Conservation (phyloP, 495 filamentous ascomycete genomes). For the Aspergillus kassunensis region DNA sequence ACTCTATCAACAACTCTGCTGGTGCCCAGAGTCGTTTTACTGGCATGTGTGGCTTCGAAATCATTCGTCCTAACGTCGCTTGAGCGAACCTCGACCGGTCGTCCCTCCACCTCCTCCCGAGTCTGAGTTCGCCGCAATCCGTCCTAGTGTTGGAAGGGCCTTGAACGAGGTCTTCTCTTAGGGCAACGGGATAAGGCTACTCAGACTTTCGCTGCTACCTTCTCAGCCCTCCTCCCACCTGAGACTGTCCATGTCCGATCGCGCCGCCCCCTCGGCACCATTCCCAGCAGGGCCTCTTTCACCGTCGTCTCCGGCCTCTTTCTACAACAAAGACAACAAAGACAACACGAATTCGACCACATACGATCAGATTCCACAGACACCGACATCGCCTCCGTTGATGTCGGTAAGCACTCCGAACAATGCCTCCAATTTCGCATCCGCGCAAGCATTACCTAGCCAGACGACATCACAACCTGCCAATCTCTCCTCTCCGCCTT, state of each 20-base stretch:
- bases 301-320: slow-evolving; percentile 41
- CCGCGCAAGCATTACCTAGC: slow-evolving; percentile 44
- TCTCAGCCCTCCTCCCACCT: slow-evolving; percentile 11
- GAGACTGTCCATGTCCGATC: slow-evolving; percentile 42
- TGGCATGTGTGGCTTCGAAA: slow-evolving; percentile 43
- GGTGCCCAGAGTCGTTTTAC: slow-evolving; percentile 14
- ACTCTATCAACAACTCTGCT: slow-evolving; percentile 9
- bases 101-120: slow-evolving; percentile 10
- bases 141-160: slow-evolving; percentile 12
- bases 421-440: slow-evolving; percentile 45
- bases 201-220: slow-evolving; percentile 14
- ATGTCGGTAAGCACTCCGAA: slow-evolving; percentile 50
- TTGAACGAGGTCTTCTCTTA: slow-evolving; percentile 23
- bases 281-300: slow-evolving; percentile 42
- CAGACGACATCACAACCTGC: slow-evolving; percentile 41
- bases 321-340: slow-evolving; percentile 38
- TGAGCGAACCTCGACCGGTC: slow-evolving; percentile 38
- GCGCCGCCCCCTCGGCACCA: slow-evolving; percentile 31
- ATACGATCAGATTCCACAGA: slow-evolving; percentile 40
- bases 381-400: slow-evolving; percentile 50
- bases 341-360: slow-evolving; percentile 28
- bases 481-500: slow-evolving; percentile 41
- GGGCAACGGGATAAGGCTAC: slow-evolving; percentile 9
- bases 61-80: slow-evolving; percentile 35
- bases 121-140: slow-evolving; percentile 12